Percentiles rank a stretch among this genome's conserved stretches.
Conservation (phyloP, 2,329 filamentous ascomycete genomes). For the Phyllosticta citriasiana region DNA sequence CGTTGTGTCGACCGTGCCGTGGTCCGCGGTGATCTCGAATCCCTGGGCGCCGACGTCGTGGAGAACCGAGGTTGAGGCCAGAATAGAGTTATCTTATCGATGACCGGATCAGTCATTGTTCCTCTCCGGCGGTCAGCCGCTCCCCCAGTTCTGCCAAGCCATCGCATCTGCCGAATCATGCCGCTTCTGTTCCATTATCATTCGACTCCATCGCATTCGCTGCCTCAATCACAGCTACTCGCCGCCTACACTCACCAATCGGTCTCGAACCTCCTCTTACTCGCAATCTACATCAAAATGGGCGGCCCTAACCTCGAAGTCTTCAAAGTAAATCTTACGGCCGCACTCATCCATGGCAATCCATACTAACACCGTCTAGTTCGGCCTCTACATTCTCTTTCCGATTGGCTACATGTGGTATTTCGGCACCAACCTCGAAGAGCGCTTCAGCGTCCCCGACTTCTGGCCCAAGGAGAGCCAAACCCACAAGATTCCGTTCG, state of each 20-base stretch:
- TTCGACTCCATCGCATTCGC: slow-evolving; percentile 14
- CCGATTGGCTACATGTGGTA: slow-evolving; percentile 99
- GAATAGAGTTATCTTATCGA: slow-evolving; percentile 1
- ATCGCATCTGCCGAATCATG: not conserved
- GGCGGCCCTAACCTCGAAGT: slow-evolving; percentile 85
- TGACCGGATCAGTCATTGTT: not conserved
- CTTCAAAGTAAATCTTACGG: slow-evolving; percentile 62
- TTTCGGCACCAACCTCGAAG: slow-evolving; percentile 96
- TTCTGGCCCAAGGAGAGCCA: slow-evolving; percentile 87
- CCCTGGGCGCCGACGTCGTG: not conserved
- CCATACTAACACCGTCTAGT: slow-evolving; percentile 36
- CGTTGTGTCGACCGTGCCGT: not conserved
- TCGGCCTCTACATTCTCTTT: slow-evolving; percentile 98
- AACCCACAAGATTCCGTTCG: slow-evolving; percentile 65
- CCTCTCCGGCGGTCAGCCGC: not conserved
- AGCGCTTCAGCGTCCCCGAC: slow-evolving; percentile 68
- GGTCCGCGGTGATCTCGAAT: not conserved
- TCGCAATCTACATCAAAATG: slow-evolving; percentile 38
- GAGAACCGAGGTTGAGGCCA: slow-evolving; percentile 5
- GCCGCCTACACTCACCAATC: not conserved
- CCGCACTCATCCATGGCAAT: not conserved
- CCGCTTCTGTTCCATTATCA: slow-evolving; percentile 4
- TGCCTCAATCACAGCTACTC: not conserved
- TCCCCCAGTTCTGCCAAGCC: not conserved
- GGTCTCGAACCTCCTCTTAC: slow-evolving; percentile 14